phyloP scores from a whole-genome alignment of 768 basidiomycete genomes.

The Cubamyces lactineus region DNA sequence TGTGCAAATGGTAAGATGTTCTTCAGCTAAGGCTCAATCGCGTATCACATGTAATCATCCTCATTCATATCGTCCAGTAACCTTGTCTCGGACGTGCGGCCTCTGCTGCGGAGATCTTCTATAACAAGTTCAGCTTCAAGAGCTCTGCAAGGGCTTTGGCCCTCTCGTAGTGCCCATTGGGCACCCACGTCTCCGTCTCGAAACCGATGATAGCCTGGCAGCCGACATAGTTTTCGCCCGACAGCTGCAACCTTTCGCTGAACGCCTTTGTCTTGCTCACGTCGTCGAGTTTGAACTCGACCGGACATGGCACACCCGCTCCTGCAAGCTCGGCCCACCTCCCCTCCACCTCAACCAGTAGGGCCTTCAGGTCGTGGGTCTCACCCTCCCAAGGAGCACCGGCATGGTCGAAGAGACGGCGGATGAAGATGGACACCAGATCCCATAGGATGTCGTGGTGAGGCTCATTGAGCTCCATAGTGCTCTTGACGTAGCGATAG shows the following conservation, averaged over 20 bases:
- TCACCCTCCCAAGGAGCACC: slow-evolving; percentile 55
- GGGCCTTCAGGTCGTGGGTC: slow-evolving; percentile 48
- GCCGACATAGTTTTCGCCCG: slow-evolving; percentile 37
- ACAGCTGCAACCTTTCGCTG: slow-evolving; percentile 34
- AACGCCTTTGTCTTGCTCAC: slow-evolving; percentile 45
- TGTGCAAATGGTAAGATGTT: no score
- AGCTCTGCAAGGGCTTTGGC: slow-evolving; percentile 39
- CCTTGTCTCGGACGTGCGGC: slow-evolving; percentile 44
- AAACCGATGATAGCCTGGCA: slow-evolving; percentile 37
- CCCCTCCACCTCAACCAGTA: slow-evolving; percentile 42
- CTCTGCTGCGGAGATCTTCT: slow-evolving; percentile 38
- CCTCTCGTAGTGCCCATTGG: slow-evolving; percentile 44
- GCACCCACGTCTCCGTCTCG: slow-evolving; percentile 47
- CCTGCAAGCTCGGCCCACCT: slow-evolving; percentile 31
- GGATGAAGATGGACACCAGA: slow-evolving; percentile 38
- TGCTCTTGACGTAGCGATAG: slow-evolving; percentile 51
- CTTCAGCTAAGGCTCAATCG: background rate
- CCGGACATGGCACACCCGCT: slow-evolving; percentile 30
- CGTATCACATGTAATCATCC: background rate
- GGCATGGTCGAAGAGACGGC: slow-evolving; percentile 49
- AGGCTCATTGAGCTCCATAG: slow-evolving; percentile 47
- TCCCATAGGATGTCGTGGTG: slow-evolving; percentile 47
- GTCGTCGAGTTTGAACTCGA: slow-evolving; percentile 42
- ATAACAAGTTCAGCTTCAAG: slow-evolving; percentile 41
- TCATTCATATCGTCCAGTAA: slow-evolving; percentile 38